Base-by-base conservation (phyloP, 2,329 filamentous ascomycete species). In the Nigrospora osmanthi region DNA sequence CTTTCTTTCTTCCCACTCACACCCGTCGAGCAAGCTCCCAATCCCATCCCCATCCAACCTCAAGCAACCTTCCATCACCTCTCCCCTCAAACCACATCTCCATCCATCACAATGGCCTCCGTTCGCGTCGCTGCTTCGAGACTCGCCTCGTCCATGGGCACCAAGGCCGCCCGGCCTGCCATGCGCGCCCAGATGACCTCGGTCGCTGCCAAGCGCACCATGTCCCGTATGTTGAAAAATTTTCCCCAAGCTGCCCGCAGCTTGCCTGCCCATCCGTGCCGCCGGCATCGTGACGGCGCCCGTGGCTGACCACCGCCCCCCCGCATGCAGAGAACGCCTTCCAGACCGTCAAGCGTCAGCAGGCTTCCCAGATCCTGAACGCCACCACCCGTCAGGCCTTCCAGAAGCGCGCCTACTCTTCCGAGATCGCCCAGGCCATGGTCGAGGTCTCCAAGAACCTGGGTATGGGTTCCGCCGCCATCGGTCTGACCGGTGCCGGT, bases 401-500 rank as follows among this genome's bases (percentile, higher is more conserved):
- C 75, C 69, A 75, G 68, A 80, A 78, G 70, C 85, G 85, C 67
- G 80, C 82, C 69, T 90, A 89, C 84, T 88, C 83, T 65, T 89
- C 86, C 65, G 86, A 90, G 82, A 87, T 90, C 72, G 85, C 86
- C 75, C 78, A 85, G 70, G 86, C 86, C 71, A 84, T 90, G 77
- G 86, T 90, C 69, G 85, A 89, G 80, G 85, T 88, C 74, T 89
- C 86, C 72, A 86, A 89, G 81, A 89, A 89, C 83, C 70, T 89
- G 65, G 86, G 86, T 80, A 89, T 89, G 85, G 86, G 86, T 73
- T 77, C 83, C 61, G 88, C 88, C 65, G 88, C 88, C 76, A 89
- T 94, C 67, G 88, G 88, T 85, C 85, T 94, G 65, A 87, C 85
- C 68, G 85, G 85, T 85, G 85, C 87, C 67, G 86, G 87, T 89